Base-by-base conservation (phyloP, 805 yeast genomes). In the Candida wancherniae region DNA sequence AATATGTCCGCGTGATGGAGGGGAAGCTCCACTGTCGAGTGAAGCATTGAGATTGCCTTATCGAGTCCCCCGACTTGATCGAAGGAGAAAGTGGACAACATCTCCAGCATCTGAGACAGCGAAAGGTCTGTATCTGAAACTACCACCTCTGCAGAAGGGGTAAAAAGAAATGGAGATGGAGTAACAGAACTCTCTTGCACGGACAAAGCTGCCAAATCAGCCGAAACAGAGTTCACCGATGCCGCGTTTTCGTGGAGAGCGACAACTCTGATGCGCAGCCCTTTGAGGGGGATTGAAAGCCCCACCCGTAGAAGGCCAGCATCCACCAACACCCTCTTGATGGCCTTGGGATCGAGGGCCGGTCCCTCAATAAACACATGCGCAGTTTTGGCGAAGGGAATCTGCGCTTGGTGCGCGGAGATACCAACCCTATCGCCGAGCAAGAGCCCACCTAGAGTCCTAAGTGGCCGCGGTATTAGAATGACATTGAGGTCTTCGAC, bases 11-110 rank as follows among this genome's bases (percentile, higher is more conserved):
- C 95, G 34, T 75, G 75, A 37, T 79, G 76, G 15, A 92, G 65
- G 0, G 99, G 97, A 3, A 90, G 64, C 32, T 83, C 83, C 6
- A 88, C 75, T 0, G 88, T 75, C 5, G 81, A 68, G 31, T 77
- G 68, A 14, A 92, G 58, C 3, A 69, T 48, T 4, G 67, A 63
- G 12, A 88, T 75, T 44, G 85, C 86, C 26, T 69, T 65, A 0
- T 61, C 43, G 14, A 92, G 65, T 0, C 97, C 99, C 11, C 97
- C 98, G 5, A 92, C 75, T 13, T 68, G 62, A 3, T 64, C 50
- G 38, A 77, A 85, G 19, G 60, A 45, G 8, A 63, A 37, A n/a
- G n/a, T n/a, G n/a, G n/a, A n/a, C n/a, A n/a, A n/a, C n/a, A n/a
- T n/a, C n/a, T n/a, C n/a, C n/a, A n/a, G n/a, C n/a, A n/a, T n/a